Conservation (phyloP, 2,329 filamentous ascomycete species). For the Talaromyces sp. region DNA sequence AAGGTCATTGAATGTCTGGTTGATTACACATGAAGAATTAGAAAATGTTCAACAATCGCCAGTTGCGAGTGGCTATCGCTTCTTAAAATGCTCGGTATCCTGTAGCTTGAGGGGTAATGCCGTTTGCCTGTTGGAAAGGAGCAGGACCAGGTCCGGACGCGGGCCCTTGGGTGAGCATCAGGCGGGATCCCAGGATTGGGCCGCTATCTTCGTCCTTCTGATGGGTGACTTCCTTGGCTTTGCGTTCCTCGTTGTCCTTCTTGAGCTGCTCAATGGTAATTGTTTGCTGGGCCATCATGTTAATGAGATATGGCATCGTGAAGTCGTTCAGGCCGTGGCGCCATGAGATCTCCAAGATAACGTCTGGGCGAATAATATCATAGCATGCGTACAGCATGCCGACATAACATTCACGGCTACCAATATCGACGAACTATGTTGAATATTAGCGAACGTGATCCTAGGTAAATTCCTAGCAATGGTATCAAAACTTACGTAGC, state of each 20-base stretch:
- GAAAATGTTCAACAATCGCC: conserved; percentile 3
- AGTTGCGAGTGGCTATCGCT: not conserved
- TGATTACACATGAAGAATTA: conserved; percentile 13
- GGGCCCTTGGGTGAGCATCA: conserved; percentile 95
- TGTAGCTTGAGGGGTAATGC: conserved; percentile 82
- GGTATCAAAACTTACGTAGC: conserved; percentile 70
- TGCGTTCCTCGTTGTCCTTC: conserved; percentile 94
- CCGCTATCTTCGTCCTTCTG: conserved; percentile 90
- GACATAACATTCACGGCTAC: conserved; percentile 98
- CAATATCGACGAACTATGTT: conserved; percentile 90
- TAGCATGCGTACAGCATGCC: conserved; percentile 99
- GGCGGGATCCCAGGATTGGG: conserved; percentile 81
- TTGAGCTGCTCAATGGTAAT: conserved; percentile 78
- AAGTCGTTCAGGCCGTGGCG: conserved; percentile 91
- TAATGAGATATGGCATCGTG: conserved; percentile 99
- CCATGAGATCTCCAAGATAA: conserved; percentile 96
- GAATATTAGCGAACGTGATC: conserved; percentile 28
- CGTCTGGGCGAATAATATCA: conserved; percentile 86
- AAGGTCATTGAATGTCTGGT: conserved; percentile 13
- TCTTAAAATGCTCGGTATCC: conserved; percentile 59
- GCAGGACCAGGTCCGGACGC: conserved; percentile 56
- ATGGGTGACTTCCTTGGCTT: conserved; percentile 63
- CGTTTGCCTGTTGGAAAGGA: conserved; percentile 75
- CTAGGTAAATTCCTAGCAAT: not conserved
- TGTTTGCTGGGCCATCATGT: conserved; percentile 87